Evolutionary conservation across 2,329 filamentous ascomycete genomes (phyloP), one percentile per base, ranked within the genome.

Genomic region (Aspergillus sergii): DNA sequence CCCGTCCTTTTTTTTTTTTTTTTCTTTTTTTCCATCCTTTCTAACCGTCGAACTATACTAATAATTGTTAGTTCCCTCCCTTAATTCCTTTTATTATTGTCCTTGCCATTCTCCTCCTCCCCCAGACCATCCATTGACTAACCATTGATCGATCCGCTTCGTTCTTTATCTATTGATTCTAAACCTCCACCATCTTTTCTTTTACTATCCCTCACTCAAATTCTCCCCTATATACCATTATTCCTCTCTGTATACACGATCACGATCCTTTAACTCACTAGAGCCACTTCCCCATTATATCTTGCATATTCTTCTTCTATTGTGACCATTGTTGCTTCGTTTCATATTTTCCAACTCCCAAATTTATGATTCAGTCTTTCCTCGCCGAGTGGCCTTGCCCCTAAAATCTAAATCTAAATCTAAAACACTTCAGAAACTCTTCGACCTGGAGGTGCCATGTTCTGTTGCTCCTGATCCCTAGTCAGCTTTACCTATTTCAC

Each of bases 341-440:
- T 41, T 59, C 45, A 26, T 59, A 21, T 48, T 50, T 58, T 48
- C 48, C 48, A 30, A 41, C 48, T n/a, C 28, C 48, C 48, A 51
- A 32, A 32, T 51, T 45, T 59, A 59, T 59, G 34, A 43, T 34
- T 26, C 36, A 45, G 45, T 48, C 30, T 19, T 43, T n/a, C 46
- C 53, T 64, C 54, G 53, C 53, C 28, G 53, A 56, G 39, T 53
- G 53, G 59, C 60, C 60, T 64, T 59, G 34, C 48, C 59, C 50
- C 30, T 50, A 57, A 54, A 41, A 23, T 54, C 32, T 51, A 59
- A 59, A 50, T 59, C 57, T 59, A 53, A 60, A 55, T 56, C 59
- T 58, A 64, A 64, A 66, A 65, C 63, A 65, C 57, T 48, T 55
- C 34, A 46, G 57, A 65, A 63, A 65, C 58, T 48, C 57, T 61